These are phyloP conservation scores for Russula dissimulans DNA, from an alignment of 768 basidiomycete species.

Conservation along the genomic window DNA sequence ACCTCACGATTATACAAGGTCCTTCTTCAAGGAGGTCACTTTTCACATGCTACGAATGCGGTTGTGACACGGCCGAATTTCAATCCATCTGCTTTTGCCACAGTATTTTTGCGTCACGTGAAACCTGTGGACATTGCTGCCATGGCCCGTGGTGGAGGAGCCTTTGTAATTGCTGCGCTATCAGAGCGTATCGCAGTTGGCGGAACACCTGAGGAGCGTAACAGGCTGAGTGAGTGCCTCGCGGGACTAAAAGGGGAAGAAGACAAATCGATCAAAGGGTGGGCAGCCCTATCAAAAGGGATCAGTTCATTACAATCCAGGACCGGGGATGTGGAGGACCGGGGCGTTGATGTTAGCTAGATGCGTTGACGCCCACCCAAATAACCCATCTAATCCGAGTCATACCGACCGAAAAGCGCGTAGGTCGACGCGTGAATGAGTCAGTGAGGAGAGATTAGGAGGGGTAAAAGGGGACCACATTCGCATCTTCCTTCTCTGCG, in stretches of 20 bases:
- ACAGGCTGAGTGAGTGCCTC: background rate
- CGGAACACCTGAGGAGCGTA: slow-evolving; percentile 6
- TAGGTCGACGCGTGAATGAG: too few species aligned
- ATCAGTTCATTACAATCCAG: background rate
- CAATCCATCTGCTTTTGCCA: slow-evolving; percentile 52
- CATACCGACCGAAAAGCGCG: too few species aligned
- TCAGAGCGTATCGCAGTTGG: slow-evolving; percentile 41
- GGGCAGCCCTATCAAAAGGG: slow-evolving; percentile 1
- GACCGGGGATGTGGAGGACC: too few species aligned
- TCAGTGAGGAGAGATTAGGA: too few species aligned
- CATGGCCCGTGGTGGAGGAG: slow-evolving; percentile 55
- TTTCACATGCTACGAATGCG: slow-evolving; percentile 47
- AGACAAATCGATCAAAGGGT: slow-evolving; percentile 1
- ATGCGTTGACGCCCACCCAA: background rate
- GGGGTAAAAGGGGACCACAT: too few species aligned
- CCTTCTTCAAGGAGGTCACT: slow-evolving; percentile 87
- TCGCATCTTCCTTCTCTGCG: too few species aligned
- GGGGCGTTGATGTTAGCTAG: background rate
- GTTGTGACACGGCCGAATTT: slow-evolving; percentile 47
- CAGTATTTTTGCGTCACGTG: slow-evolving; percentile 44
- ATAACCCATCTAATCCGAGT: background rate
- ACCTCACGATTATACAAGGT: slow-evolving; percentile 81
- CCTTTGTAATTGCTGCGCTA: slow-evolving; percentile 69
- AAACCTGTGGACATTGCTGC: slow-evolving; percentile 41
- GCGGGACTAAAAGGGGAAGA: background rate